phyloP scores from a whole-genome alignment of 108 stramenopile species.

The Cylindrotheca fusiformis region DNA sequence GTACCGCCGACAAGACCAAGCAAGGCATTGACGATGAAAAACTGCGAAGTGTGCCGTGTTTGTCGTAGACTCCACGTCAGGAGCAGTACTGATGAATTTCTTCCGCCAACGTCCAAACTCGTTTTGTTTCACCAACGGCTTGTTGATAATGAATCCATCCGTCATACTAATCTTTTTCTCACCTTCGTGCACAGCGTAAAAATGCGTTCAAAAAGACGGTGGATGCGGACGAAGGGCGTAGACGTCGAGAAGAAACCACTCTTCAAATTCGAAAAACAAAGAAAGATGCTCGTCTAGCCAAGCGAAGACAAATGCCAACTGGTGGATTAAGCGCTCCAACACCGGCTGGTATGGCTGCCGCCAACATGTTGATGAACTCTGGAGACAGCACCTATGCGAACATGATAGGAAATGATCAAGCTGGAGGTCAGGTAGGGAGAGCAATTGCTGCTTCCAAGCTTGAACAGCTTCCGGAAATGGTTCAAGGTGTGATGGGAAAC shows the following conservation, averaged over 20 bases:
- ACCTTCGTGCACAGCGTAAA: slow-evolving; percentile 70
- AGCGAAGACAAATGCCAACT: slow-evolving; percentile 85
- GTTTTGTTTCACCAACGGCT: no score
- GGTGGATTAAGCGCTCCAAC: slow-evolving; percentile 44
- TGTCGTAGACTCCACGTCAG: no score
- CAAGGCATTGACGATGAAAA: no score
- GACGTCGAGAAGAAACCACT: slow-evolving; percentile 94
- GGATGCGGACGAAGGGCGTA: slow-evolving; percentile 90
- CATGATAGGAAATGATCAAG: slow-evolving; percentile 29
- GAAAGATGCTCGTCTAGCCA: slow-evolving; percentile 94
- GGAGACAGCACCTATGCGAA: slow-evolving; percentile 56
- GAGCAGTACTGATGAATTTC: no score
- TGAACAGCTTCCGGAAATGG: slow-evolving; percentile 88
- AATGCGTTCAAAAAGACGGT: slow-evolving; percentile 93
- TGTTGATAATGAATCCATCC: no score
- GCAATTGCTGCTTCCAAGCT: slow-evolving; percentile 47
- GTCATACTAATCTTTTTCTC: no score
- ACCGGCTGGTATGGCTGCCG: slow-evolving; percentile 72
- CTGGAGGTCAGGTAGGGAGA: slow-evolving; percentile 11
- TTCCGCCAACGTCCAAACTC: no score
- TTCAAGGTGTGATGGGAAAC: slow-evolving; percentile 85
- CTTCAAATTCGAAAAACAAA: slow-evolving; percentile 97
- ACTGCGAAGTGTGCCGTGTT: no score
- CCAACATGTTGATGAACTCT: slow-evolving; percentile 67
- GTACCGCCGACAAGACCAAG: no score